Evolutionary conservation across 1,284 basidiomycete genomes (phyloP).

Genomic region (Inonotus hispidus): DNA sequence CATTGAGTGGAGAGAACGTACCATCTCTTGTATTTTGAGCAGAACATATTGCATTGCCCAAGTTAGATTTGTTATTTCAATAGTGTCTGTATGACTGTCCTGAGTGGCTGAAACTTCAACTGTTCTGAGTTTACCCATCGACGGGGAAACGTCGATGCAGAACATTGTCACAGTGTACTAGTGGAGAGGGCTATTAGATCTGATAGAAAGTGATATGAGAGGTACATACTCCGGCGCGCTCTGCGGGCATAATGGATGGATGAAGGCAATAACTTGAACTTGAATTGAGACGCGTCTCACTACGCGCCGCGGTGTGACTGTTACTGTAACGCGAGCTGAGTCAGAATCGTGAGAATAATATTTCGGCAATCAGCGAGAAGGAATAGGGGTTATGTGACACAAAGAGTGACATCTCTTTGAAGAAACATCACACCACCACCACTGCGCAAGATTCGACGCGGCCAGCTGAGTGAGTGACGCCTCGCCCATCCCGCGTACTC

Average conservation of each 20-base stretch:
- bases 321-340: not conserved
- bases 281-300: not conserved
- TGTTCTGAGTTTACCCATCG: conserved; percentile 67
- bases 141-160: conserved; percentile 80
- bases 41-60: conserved; percentile 84
- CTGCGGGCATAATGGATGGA: conserved; percentile 54
- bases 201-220: not conserved
- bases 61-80: conserved; percentile 71
- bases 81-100: conserved; percentile 43
- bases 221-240: conserved; percentile 64
- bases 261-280: not conserved
- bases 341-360: not conserved
- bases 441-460: not conserved
- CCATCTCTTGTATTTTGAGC: conserved; percentile 87
- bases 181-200: not conserved
- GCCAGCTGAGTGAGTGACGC: not conserved
- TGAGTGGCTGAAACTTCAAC: conserved; percentile 52
- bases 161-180: conserved; percentile 84
- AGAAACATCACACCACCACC: not conserved
- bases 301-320: conserved; percentile 1
- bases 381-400: not conserved
- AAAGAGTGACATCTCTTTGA: not conserved
- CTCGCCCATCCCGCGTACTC: not conserved
- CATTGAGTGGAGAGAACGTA: conserved; percentile 26
- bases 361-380: not conserved